Evolutionary conservation across 2,329 filamentous ascomycete genomes (phyloP).

Genomic region (Nigrospora sphaerica): DNA sequence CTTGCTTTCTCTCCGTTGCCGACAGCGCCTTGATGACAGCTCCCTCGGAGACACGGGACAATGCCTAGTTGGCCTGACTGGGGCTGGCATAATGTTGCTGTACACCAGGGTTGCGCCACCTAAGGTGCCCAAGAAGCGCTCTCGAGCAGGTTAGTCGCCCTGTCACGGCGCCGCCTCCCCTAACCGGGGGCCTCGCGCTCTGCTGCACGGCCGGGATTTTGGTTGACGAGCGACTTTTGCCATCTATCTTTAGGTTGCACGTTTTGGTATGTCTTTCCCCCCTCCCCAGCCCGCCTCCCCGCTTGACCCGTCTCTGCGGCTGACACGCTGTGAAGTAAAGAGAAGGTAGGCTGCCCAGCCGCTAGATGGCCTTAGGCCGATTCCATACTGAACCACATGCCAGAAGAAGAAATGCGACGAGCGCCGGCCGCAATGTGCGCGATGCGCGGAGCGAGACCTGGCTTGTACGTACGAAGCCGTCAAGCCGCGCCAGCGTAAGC

Average conservation of each 20-base stretch:
- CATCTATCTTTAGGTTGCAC: constrained; percentile 33
- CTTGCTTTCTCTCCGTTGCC: no score
- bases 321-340: constrained; percentile 31
- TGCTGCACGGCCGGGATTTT: no score
- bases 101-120: constrained; percentile 50
- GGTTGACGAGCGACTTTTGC: neutral
- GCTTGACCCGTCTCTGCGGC: constrained; percentile 12
- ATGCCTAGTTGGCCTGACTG: no score
- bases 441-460: constrained; percentile 40
- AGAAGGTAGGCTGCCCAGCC: constrained; percentile 36
- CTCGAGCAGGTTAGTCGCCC: constrained; percentile 45
- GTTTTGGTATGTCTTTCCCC: constrained; percentile 36
- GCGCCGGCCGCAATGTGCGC: constrained; percentile 39
- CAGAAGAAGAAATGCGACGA: constrained; percentile 56
- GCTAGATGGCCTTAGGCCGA: neutral
- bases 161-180: neutral
- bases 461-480: constrained; percentile 45
- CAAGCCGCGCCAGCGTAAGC: constrained; percentile 31
- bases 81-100: constrained; percentile 39
- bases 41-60: no score
- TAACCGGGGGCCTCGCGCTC: no score
- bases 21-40: no score
- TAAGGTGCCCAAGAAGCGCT: constrained; percentile 52
- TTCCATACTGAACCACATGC: neutral
- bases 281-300: neutral